Base-by-base conservation (phyloP, 805 yeast species). In the Candida sphagnicola region DNA sequence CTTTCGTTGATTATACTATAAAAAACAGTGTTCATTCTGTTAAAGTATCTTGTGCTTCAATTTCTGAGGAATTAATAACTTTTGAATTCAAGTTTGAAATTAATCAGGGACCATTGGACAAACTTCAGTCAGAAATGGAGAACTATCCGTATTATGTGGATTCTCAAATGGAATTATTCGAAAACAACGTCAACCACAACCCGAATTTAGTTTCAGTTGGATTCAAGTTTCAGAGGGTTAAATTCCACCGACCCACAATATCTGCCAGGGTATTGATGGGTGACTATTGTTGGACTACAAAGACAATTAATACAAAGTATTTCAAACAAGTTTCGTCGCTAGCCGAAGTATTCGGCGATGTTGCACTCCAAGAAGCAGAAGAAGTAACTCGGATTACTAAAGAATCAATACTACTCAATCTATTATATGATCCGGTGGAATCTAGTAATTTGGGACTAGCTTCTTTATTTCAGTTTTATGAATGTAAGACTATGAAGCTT, bases 261-360 rank as follows among this genome's bases (percentile, higher is more conserved):
- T 39, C 45, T 0, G 53, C 58, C 31, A 45, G 80, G 18, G 50
- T 60, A 2, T 39, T 65, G 8, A 38, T 77, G 18, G 59, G 59
- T 6, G 80, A 74, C 33, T 73, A 69, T 40, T 77, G 71, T 21
- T 81, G 87, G 86, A 70, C 82, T 0, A 57, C 70, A 5, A 62
- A 60, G 34, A 64, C 63, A 8, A 52, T 80, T 1, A 54, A 58
- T 15, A 53, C 62, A 1, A 46, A 46, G 4, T 64, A 54, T 39
- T 80, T 82, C 59, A 64, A 68, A 40, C 58, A 60, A n/a, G 86
- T 80, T 4, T 53, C 59, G 26, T 65, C 75, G 4, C 43, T 78
- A 2, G 51, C 59, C n/a, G 71, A 70, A 10, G 59, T 78, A 37
- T 61, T 69, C 2, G 83, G 82, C 2, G 76, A 78, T 39, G 51